Base-by-base conservation (phyloP, 2,329 filamentous ascomycete species). In the Trichoderma afroharzianum region DNA sequence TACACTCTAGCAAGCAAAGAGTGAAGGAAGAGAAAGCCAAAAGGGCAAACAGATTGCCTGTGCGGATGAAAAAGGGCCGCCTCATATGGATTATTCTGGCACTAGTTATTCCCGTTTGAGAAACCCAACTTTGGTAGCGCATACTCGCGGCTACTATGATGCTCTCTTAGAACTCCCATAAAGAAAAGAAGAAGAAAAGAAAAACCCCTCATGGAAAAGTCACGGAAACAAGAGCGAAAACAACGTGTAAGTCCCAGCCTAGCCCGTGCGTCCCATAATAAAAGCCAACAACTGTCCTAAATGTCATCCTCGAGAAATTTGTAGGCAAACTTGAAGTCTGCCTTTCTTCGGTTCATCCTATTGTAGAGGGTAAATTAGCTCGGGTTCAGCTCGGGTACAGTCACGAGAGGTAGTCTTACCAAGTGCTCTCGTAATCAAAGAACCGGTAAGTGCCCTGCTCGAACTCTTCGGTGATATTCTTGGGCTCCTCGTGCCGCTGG, bases 271-370 rank as follows among this genome's bases (percentile, higher is more conserved):
- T 72, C 50, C 59, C 66, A 33, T 59, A 26, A 14, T 70, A 43
- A 59, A 32, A 71, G 43, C 53, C 57, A 55, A 36, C 28, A 33
- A 24, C 39, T 57, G 58, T 39, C 63, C 72, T 78, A 91, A 78
- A 97, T 88, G 82, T 98, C 95, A 80, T 98, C 95, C 82, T 98
- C 95, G 76, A 98, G 88, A 83, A 96, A 98, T 83, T 97, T 97
- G 86, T 98, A 98, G 72, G 93, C 92, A 83, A 98, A 98, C 84
- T 97, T 97, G 86, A 98, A 98, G 81, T 98, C 95, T 71, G 94
- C 95, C 86, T 98, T 98, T 80, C 95, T 87, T 76, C 95, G 93
- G 82, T 98, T 98, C 95, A 98, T 98, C 95, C 95, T 98, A n/a
- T 62, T 33, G 79, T n/a, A 24, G 26, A 32, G 24, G n/a, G 8